A percentile compares a stretch with the other conserved stretches of the same genome.
Conservation (phyloP, 2,329 filamentous ascomycete genomes). For the Calonectria pauciramosa region DNA sequence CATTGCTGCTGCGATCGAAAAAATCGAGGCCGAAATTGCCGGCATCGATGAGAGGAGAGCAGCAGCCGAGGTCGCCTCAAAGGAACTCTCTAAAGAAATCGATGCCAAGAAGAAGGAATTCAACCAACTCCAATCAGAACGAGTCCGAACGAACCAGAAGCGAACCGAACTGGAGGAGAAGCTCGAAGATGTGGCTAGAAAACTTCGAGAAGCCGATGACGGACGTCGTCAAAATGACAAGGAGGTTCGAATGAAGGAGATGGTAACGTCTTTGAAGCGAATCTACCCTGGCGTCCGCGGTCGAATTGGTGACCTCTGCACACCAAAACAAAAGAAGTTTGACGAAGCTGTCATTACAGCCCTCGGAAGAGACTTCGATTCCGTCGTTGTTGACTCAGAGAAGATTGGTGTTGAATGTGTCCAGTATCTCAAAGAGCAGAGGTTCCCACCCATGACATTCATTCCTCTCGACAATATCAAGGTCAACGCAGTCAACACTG, state of each 20-base stretch:
- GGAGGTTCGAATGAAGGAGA: constrained; percentile 84
- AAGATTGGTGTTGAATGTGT: constrained; percentile 96
- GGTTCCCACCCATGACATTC: constrained; percentile 90
- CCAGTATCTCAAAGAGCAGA: constrained; percentile 91
- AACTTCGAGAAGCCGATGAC: constrained; percentile 88
- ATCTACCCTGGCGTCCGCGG: constrained; percentile 94
- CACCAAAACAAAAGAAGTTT: constrained; percentile 97
- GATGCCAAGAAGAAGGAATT: constrained; percentile 91
- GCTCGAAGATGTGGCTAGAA: constrained; percentile 82
- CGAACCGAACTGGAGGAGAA: constrained; percentile 94
- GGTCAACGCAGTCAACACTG: constrained; percentile 90
- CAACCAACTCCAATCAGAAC: constrained; percentile 87
- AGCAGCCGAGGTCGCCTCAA: constrained; percentile 72
- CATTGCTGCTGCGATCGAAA: constrained; percentile 79
- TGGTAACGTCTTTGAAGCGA: constrained; percentile 87
- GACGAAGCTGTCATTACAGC: constrained; percentile 94
- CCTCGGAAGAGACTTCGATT: constrained; percentile 92
- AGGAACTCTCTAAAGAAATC: constrained; percentile 81
- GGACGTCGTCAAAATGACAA: constrained; percentile 88
- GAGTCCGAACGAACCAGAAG: constrained; percentile 83
- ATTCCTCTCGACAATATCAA: constrained; percentile 98
- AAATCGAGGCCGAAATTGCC: constrained; percentile 78
- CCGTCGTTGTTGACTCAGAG: constrained; percentile 94
- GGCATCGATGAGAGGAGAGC: constrained; percentile 78
- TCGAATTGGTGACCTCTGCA: constrained; percentile 90